phyloP scores from a whole-genome alignment of 805 yeast genomes.

The Ogataea trehalophila region DNA sequence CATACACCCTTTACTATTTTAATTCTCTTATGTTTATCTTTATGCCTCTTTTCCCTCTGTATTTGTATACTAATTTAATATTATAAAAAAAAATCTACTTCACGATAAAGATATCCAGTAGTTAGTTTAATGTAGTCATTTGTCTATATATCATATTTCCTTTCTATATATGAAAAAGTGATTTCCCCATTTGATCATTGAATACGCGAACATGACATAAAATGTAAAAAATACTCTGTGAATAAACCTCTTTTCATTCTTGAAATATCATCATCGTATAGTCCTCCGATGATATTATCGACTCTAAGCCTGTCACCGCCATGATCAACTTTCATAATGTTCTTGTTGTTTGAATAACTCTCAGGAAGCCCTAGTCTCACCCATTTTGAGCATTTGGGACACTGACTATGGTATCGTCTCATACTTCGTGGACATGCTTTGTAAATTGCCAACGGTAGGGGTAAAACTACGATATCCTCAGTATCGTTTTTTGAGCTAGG shows the following conservation, averaged over 20 bases:
- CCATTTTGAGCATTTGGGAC: constrained; percentile 23
- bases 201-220: constrained; percentile 11
- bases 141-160: no score
- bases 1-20: neutral
- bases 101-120: no score
- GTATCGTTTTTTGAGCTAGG: neutral
- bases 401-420: constrained; percentile 19
- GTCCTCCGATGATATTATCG: no score
- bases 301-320: no score
- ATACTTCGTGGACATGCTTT: constrained; percentile 10
- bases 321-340: no score
- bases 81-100: no score
- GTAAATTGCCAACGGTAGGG: constrained; percentile 17
- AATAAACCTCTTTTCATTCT: constrained; percentile 13
- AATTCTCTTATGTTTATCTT: neutral
- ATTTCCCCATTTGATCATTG: neutral
- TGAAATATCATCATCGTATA: neutral
- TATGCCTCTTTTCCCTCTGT: no score
- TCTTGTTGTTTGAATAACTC: neutral
- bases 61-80: no score
- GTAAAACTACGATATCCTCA: constrained; percentile 9
- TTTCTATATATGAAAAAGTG: no score
- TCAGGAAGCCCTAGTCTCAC: constrained; percentile 16
- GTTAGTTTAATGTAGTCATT: no score
- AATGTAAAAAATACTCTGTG: constrained; percentile 22